Evolutionary conservation across 306 rosid genomes (phyloP).

Genomic region (Dalbergia cochinchinensis): DNA sequence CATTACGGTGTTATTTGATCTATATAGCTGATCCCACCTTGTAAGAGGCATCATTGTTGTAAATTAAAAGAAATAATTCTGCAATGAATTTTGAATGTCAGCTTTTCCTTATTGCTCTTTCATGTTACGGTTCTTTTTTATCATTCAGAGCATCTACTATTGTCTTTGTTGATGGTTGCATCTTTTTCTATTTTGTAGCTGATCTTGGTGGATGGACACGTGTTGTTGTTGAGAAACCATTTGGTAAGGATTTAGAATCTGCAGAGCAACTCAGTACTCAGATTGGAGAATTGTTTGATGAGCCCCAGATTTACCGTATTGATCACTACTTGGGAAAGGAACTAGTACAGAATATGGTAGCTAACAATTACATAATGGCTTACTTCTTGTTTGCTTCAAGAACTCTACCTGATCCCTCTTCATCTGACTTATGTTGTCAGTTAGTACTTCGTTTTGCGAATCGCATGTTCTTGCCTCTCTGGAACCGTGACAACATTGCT

Average conservation of each 20-base stretch:
- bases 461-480: conserved; percentile 88
- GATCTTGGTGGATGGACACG: conserved; percentile 99
- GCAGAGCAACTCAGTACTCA: conserved; percentile 90
- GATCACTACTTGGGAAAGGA: conserved; percentile 99
- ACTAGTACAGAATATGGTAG: conserved; percentile 96
- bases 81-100: neutral
- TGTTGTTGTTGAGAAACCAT: conserved; percentile 96
- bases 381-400: conserved; percentile 33
- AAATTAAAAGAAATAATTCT: neutral
- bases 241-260: conserved; percentile 91
- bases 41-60: neutral
- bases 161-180: conserved; percentile 44
- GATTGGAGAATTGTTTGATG: conserved; percentile 87
- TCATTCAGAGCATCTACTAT: conserved; percentile 19
- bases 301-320: conserved; percentile 91
- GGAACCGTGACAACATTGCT: conserved; percentile 97
- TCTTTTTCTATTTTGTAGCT: conserved; percentile 60
- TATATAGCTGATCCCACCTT: neutral
- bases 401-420: conserved; percentile 51
- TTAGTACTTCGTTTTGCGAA: conserved; percentile 98
- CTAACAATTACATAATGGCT: conserved; percentile 34
- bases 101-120: conserved; percentile 20
- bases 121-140: conserved; percentile 16
- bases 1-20: neutral
- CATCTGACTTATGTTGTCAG: conserved; percentile 59